Conservation (phyloP, 805 yeast species). For the Candida sithepensis region DNA sequence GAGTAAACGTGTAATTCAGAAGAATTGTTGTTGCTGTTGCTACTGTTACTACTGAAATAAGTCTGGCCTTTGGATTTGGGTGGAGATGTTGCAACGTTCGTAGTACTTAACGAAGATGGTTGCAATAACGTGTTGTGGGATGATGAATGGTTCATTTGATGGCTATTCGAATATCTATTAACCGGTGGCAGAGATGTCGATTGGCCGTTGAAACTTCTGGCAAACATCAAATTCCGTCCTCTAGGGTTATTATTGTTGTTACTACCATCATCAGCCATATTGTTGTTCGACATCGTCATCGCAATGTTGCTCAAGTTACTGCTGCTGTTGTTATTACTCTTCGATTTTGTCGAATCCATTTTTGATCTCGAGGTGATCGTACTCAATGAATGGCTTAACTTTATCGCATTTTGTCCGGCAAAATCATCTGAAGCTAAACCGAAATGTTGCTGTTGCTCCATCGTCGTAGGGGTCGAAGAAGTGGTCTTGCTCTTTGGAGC, state of each 20-base stretch:
- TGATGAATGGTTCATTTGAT: conserved; percentile 1
- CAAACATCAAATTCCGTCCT: conserved; percentile 16
- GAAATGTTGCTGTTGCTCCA: conserved; percentile 8
- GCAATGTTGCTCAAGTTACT: neutral
- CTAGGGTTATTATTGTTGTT: conserved; percentile 18
- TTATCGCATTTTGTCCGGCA: conserved; percentile 26
- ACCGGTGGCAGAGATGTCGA: conserved; percentile 26
- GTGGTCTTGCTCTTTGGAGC: neutral
- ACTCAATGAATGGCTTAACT: conserved; percentile 26
- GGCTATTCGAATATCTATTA: conserved; percentile 4
- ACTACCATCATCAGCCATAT: neutral
- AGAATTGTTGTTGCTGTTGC: neutral
- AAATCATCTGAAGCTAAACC: conserved; percentile 19
- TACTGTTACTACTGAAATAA: neutral
- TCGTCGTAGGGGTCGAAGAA: neutral
- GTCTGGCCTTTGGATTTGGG: neutral
- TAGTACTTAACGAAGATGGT: neutral
- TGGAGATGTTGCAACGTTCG: neutral
- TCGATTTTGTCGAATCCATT: conserved; percentile 19
- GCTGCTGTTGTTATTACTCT: conserved; percentile 4
- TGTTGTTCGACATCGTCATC: conserved; percentile 9
- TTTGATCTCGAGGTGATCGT: conserved; percentile 26
- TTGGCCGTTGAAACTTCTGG: conserved; percentile 14
- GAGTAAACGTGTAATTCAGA: conserved; percentile 7
- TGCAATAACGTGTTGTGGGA: neutral